Conservation (phyloP, 108 stramenopile genomes). For the Stephanodiscus triporus region DNA sequence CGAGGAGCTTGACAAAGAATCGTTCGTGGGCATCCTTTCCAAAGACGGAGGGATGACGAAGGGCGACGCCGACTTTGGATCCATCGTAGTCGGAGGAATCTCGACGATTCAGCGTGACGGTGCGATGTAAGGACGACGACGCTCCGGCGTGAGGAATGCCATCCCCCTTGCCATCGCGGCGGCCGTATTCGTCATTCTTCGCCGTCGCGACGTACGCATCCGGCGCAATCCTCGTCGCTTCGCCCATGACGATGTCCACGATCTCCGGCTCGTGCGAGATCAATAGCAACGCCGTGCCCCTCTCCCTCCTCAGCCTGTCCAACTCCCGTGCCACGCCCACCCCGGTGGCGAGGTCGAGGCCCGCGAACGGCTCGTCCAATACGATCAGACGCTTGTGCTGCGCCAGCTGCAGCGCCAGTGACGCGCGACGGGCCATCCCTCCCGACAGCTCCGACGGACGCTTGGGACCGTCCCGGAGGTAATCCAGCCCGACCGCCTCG, state of each 20-base stretch:
- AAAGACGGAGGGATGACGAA: constrained; percentile 39
- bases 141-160: not conserved
- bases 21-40: constrained; percentile 53
- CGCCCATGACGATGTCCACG: constrained; percentile 69
- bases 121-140: constrained; percentile 9
- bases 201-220: not conserved
- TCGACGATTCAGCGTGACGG: constrained; percentile 43
- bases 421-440: constrained; percentile 86
- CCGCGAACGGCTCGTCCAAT: constrained; percentile 84
- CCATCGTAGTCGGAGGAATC: constrained; percentile 31
- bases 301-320: constrained; percentile 51
- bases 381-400: constrained; percentile 82
- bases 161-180: not conserved
- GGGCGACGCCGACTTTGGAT: constrained; percentile 6
- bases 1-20: constrained; percentile 59
- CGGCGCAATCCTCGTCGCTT: constrained; percentile 6
- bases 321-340: constrained; percentile 74
- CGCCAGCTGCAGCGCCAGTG: constrained; percentile 77
- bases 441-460: constrained; percentile 72
- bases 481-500: constrained; percentile 77
- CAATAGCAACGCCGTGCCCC: constrained; percentile 65
- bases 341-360: constrained; percentile 64
- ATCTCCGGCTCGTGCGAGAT: constrained; percentile 82
- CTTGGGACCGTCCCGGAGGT: constrained; percentile 68
- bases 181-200: constrained; percentile 7